Evolutionary conservation across 441 rosid species (phyloP).

Genomic region (Brassica hybrid): DNA sequence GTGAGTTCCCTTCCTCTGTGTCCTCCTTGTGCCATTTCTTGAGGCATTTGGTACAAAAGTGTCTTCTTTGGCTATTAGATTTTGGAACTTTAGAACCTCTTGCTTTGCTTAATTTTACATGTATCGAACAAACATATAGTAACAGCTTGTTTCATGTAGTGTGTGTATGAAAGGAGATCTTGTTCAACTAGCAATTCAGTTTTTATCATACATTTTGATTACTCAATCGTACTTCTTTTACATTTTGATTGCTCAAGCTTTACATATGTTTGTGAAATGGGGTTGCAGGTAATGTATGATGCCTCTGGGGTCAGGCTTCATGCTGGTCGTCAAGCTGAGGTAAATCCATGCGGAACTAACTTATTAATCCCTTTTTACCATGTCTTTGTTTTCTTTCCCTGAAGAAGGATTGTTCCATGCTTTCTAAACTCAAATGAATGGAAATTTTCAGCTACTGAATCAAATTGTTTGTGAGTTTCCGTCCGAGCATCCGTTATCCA

Average conservation of each 20-base stretch:
- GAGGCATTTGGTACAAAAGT: no score
- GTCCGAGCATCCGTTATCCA: constrained; percentile 92
- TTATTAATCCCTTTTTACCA: no score
- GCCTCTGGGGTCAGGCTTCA: constrained; percentile 97
- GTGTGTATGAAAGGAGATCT: neutral
- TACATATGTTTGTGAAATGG: constrained; percentile 12
- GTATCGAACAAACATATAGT: no score
- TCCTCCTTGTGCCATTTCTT: no score
- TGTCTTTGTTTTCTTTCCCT: no score
- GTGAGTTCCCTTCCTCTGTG: no score
- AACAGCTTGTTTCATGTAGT: neutral
- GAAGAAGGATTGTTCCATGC: constrained; percentile 3
- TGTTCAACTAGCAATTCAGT: neutral
- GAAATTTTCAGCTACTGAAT: constrained; percentile 74
- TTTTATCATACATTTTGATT: neutral
- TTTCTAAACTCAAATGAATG: neutral
- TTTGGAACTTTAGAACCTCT: no score
- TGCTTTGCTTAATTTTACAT: neutral
- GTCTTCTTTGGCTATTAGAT: no score
- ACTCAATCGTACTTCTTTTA: constrained; percentile 1
- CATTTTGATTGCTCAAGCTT: neutral
- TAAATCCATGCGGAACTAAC: no score
- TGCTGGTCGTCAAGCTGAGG: constrained; percentile 99
- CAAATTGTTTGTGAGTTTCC: constrained; percentile 99
- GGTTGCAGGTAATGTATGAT: constrained; percentile 95